Evolutionary conservation across 768 basidiomycete genomes (phyloP), one percentile per base, ranked within the genome.

Genomic region (Wakefieldia striispora): DNA sequence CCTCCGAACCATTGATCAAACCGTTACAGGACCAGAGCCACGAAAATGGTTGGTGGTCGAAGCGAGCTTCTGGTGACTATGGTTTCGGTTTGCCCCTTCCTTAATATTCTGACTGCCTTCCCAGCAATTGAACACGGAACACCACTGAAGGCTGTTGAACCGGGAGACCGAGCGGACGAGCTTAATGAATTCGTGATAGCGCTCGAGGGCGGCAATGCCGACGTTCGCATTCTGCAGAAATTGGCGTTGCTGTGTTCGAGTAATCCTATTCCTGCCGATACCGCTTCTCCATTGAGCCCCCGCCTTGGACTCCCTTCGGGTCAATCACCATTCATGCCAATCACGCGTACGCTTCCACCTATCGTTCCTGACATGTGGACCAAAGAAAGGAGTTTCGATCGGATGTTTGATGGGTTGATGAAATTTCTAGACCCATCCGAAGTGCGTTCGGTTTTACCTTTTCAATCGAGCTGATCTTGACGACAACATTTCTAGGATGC

Each of bases 11-110:
- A 16, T 68, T 93, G 60, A 69, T 91, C 58, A 83, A 88, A 55
- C 82, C 84, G 19, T 66, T 89, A 50, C 81, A 84, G 51, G 83
- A 79, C 46, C 75, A 78, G 54, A 83, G 76, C 51, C 81, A 84
- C 58, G 84, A 88, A 59, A 83, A 81, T 19, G 81, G 81, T 7
- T 95, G 92, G 92, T 94, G 92, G 91, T 64, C 82, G 53, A 90
- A 88, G 63, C 76, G 86, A 55, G 83, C 81, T 64, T 72, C 78
- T 36, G 67, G 91, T 94, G 63, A 65, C 82, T 80, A 36, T 36
- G 26, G 6, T 43, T 29, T 27, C 16, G 14, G 6, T 33, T 36
- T 44, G 4, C 17, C n/a, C 21, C 21, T 41, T 20, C n/a, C 13
- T 44, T 21, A 0, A 16, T 26, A 17, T 53, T 42, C 53, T 64